Percentiles rank a stretch among this genome's conserved stretches.
Evolutionary conservation across 1,139 yeast genomes (phyloP).

Genomic region (Candida pseudocylindracea): DNA sequence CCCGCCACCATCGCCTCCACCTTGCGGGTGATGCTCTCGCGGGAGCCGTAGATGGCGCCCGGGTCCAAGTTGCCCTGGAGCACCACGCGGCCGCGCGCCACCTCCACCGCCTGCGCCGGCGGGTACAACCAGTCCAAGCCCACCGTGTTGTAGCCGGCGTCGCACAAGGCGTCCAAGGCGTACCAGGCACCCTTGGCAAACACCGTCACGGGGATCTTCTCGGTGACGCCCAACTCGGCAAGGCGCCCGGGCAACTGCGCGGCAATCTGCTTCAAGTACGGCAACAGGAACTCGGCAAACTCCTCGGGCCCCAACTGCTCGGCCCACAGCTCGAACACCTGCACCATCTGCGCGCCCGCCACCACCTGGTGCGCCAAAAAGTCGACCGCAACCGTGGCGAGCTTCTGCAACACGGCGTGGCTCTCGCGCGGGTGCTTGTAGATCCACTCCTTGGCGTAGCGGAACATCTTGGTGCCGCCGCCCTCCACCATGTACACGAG

Average conservation of each 20-base stretch:
- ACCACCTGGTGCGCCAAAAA: slow-evolving; percentile 85
- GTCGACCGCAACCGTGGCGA: slow-evolving; percentile 79
- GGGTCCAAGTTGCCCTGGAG: slow-evolving; percentile 95
- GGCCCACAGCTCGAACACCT: slow-evolving; percentile 95
- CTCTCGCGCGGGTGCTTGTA: slow-evolving; percentile 57
- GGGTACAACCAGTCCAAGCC: slow-evolving; percentile 84
- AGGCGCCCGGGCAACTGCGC: slow-evolving; percentile 46
- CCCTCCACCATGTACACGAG: slow-evolving; percentile 97
- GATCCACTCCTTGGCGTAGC: slow-evolving; percentile 85
- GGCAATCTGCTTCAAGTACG: slow-evolving; percentile 64
- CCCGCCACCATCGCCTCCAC: slow-evolving; percentile 77
- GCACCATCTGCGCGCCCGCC: slow-evolving; percentile 97
- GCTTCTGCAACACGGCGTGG: slow-evolving; percentile 49
- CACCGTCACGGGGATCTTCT: slow-evolving; percentile 65
- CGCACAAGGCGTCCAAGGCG: slow-evolving; percentile 71
- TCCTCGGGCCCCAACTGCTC: slow-evolving; percentile 88
- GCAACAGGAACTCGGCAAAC: slow-evolving; percentile 71
- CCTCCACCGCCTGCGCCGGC: slow-evolving; percentile 68
- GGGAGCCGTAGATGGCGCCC: slow-evolving; percentile 78
- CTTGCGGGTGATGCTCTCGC: slow-evolving; percentile 55
- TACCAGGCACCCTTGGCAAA: slow-evolving; percentile 98
- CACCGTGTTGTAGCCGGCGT: slow-evolving; percentile 67
- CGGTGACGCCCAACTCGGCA: slow-evolving; percentile 44
- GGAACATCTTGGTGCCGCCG: slow-evolving; percentile 80
- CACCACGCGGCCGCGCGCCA: slow-evolving; percentile 52